Evolutionary conservation across 2,329 filamentous ascomycete genomes (phyloP).

Genomic region (Cryphonectria naterciae): DNA sequence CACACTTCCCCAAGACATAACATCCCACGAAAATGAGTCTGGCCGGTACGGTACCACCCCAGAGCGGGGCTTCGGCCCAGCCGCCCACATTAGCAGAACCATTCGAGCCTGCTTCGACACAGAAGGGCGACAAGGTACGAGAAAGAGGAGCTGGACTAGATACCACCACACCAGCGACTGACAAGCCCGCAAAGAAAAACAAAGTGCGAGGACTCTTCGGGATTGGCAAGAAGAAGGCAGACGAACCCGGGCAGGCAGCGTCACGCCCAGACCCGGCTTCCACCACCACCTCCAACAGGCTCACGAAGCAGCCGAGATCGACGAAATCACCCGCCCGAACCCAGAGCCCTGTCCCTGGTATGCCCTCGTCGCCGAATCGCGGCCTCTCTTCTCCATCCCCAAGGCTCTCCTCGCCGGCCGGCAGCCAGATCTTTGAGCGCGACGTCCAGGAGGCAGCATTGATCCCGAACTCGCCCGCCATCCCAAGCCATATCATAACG

Average conservation of each 20-base stretch:
- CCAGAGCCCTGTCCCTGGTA: constrained; percentile 43
- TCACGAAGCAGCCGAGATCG: constrained; percentile 37
- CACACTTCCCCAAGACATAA: constrained; percentile 2
- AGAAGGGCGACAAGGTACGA: constrained; percentile 40
- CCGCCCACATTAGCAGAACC: constrained; percentile 36
- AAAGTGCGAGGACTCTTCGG: constrained; percentile 64
- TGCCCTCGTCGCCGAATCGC: constrained; percentile 67
- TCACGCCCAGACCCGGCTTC: constrained; percentile 38
- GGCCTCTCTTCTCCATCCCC: constrained; percentile 70
- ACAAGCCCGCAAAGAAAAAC: constrained; percentile 39
- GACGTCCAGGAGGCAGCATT: constrained; percentile 82
- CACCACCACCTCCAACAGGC: constrained; percentile 35
- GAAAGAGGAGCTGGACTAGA: constrained; percentile 35
- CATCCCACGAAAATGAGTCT: constrained; percentile 35
- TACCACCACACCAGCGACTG: constrained; percentile 36
- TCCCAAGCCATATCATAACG: constrained; percentile 89
- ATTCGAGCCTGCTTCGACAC: constrained; percentile 31
- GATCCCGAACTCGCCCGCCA: constrained; percentile 78
- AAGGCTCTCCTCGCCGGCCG: constrained; percentile 75
- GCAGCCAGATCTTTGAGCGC: constrained; percentile 87
- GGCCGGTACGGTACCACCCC: constrained; percentile 33
- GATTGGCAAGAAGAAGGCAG: constrained; percentile 65
- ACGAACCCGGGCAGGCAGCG: constrained; percentile 46
- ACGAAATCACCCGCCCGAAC: constrained; percentile 40
- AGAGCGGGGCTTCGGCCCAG: constrained; percentile 36